A percentile compares a stretch with the other conserved stretches of the same genome.
phyloP scores from a whole-genome alignment of 2,329 filamentous ascomycete genomes.

The Aspergillus novofumigatus region DNA sequence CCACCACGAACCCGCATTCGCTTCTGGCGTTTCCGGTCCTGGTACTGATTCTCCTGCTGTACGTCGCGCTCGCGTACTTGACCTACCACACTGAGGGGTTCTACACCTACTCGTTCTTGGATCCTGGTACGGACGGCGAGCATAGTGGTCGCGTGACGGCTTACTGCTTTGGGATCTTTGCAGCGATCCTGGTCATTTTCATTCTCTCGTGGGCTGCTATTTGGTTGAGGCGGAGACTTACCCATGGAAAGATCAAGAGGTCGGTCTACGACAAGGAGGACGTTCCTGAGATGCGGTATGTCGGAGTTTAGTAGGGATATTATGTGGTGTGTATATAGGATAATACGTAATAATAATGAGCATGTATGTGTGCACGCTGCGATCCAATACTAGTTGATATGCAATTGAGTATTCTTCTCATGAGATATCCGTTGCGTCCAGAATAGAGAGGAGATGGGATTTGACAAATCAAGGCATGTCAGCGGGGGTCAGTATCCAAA shows the following conservation, averaged over 20 bases:
- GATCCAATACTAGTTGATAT: neutral
- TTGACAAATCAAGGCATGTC: neutral
- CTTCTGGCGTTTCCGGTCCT: slow-evolving; percentile 65
- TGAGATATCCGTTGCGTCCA: neutral
- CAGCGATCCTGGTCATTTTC: slow-evolving; percentile 53
- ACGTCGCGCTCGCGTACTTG: slow-evolving; percentile 70
- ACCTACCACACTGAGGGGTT: slow-evolving; percentile 66
- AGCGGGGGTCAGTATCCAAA: neutral
- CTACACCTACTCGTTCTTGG: slow-evolving; percentile 76
- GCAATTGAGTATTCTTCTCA: neutral
- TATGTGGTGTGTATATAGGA: neutral
- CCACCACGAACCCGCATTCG: slow-evolving; percentile 60
- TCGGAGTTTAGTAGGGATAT: neutral
- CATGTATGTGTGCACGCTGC: neutral
- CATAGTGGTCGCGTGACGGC: slow-evolving; percentile 54
- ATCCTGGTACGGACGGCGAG: slow-evolving; percentile 51
- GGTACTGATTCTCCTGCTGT: slow-evolving; percentile 65
- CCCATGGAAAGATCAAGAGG: slow-evolving; percentile 25
- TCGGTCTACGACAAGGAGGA: slow-evolving; percentile 16
- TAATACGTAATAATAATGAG: neutral
- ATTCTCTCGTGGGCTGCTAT: slow-evolving; percentile 50
- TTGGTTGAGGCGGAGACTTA: slow-evolving; percentile 49
- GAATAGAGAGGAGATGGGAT: neutral
- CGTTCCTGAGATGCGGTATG: slow-evolving; percentile 8
- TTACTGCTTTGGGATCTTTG: slow-evolving; percentile 58